Evolutionary conservation across 345 rosid genomes (phyloP).

Genomic region (Jatropha curcas): DNA sequence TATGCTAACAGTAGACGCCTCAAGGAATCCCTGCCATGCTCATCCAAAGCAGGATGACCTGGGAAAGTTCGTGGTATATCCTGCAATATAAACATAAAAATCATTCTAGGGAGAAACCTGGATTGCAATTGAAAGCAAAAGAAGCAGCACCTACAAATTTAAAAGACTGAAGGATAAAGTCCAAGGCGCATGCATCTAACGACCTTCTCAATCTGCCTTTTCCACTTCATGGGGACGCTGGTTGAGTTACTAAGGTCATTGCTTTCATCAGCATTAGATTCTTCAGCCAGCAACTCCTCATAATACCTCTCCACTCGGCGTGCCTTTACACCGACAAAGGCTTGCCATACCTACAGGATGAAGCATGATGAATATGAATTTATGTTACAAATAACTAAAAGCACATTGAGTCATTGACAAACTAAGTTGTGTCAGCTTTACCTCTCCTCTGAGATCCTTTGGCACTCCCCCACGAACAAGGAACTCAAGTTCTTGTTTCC

Average conservation of each 20-base stretch:
- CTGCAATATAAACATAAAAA: slow-evolving; percentile 45
- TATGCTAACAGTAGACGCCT: slow-evolving; percentile 86
- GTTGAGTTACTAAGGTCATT: slow-evolving; percentile 38
- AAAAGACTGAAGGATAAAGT: slow-evolving; percentile 55
- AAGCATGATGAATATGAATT: slow-evolving; percentile 3
- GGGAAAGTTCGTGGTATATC: slow-evolving; percentile 96
- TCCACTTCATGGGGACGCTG: slow-evolving; percentile 58
- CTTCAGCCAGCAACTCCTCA: slow-evolving; percentile 68
- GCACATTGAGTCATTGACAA: slow-evolving; percentile 16
- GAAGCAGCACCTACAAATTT: slow-evolving; percentile 54
- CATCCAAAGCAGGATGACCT: slow-evolving; percentile 93
- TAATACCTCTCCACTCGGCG: slow-evolving; percentile 80
- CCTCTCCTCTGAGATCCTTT: slow-evolving; percentile 96
- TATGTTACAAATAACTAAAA: slow-evolving; percentile 10
- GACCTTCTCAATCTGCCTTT: slow-evolving; percentile 98
- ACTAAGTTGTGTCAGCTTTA: slow-evolving; percentile 28
- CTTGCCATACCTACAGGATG: slow-evolving; percentile 84
- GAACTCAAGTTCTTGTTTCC: slow-evolving; percentile 81
- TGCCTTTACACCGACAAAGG: slow-evolving; percentile 87
- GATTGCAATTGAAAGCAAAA: slow-evolving; percentile 34
- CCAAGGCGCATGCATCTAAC: slow-evolving; percentile 53
- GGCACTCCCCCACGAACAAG: slow-evolving; percentile 96
- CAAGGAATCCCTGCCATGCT: slow-evolving; percentile 84
- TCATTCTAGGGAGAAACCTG: slow-evolving; percentile 40
- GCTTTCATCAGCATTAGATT: slow-evolving; percentile 45